Conservation (phyloP, 371 early-diverging fungal species). For the Circinella umbellata region DNA sequence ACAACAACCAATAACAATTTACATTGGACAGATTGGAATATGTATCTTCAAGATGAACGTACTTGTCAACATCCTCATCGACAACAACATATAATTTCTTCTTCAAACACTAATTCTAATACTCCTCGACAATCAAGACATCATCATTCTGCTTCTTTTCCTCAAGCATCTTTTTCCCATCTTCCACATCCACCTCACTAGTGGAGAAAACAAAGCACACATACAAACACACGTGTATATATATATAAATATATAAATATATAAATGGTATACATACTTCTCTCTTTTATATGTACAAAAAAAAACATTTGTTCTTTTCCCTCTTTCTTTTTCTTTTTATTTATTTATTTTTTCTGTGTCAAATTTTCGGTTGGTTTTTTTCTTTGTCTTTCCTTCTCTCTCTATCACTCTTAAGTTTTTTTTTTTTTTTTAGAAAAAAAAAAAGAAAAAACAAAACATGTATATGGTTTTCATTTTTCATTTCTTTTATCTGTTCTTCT, state of each 20-base stretch:
- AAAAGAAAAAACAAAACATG: too few relatives aligned
- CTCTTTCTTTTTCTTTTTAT: too few relatives aligned
- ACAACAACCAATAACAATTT: not conserved
- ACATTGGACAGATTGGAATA: constrained; percentile 17
- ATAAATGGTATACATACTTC: not conserved
- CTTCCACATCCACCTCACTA: constrained; percentile 6
- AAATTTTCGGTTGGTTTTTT: too few relatives aligned
- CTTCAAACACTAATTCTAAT: too few relatives aligned
- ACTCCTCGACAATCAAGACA: constrained; percentile 3
- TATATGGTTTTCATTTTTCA: not conserved
- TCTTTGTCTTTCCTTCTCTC: too few relatives aligned
- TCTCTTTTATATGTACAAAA: not conserved
- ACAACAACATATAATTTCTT: not conserved
- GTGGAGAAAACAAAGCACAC: not conserved
- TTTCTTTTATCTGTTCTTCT: not conserved
- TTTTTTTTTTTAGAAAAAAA: too few relatives aligned
- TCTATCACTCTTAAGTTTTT: too few relatives aligned
- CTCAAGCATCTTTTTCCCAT: constrained; percentile 7
- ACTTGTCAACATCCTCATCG: not conserved
- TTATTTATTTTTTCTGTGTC: not conserved
- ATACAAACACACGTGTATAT: not conserved
- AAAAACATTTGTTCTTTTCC: too few relatives aligned
- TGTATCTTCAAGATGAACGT: constrained; percentile 6
- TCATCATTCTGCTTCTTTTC: constrained; percentile 8
- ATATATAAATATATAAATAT: not conserved